These are phyloP conservation scores for Xylaria polymorpha DNA, from an alignment of 2,329 filamentous ascomycete species.

Conservation along the genomic window DNA sequence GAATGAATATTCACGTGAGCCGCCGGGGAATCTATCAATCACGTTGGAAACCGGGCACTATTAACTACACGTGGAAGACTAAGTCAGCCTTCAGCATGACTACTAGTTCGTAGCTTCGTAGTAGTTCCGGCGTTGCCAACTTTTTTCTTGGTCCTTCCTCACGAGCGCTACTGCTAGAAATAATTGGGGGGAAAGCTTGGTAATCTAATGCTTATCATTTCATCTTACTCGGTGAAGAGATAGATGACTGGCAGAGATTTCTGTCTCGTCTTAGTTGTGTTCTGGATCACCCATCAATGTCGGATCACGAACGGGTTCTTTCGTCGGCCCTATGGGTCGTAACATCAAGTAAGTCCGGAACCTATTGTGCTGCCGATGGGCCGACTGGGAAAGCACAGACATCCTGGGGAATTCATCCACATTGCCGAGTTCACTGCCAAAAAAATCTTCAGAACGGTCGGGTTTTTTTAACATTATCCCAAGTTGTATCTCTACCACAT, in stretches of 20 bases:
- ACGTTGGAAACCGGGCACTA: too few relatives aligned
- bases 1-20: neutral
- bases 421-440: constrained; percentile 24
- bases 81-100: neutral
- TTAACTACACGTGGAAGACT: neutral
- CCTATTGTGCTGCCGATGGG: constrained; percentile 22
- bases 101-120: constrained; percentile 4
- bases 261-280: constrained; percentile 2
- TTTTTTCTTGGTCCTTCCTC: neutral
- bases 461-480: constrained; percentile 21
- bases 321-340: constrained; percentile 28
- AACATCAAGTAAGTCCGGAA: neutral
- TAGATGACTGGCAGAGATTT: neutral
- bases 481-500: constrained; percentile 22
- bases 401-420: constrained; percentile 34
- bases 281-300: neutral
- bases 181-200: neutral
- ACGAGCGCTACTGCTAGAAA: constrained; percentile 2
- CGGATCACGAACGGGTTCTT: constrained; percentile 22
- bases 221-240: neutral
- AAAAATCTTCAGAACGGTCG: constrained; percentile 13
- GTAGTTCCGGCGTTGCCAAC: neutral
- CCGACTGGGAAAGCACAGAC: constrained; percentile 29
- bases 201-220: neutral
- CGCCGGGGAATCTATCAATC: neutral